These are phyloP conservation scores for Hyphopichia buzzinii DNA, from an alignment of 1,139 yeast species.

Conservation along the genomic window DNA sequence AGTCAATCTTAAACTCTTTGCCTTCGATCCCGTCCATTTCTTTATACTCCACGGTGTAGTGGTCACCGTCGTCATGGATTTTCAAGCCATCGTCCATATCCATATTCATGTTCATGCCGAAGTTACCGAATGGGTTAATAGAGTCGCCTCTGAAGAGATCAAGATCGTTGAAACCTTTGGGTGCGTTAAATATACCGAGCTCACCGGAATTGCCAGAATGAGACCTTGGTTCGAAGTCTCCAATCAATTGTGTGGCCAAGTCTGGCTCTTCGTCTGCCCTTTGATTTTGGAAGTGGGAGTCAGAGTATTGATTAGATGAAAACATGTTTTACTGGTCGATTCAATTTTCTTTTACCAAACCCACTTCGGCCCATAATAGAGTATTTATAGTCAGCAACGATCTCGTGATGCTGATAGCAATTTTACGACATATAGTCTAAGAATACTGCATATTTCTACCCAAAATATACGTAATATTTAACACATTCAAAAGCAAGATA, in stretches of 20 bases:
- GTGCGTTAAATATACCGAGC: neutral
- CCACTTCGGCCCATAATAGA: no score
- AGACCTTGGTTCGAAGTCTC: neutral
- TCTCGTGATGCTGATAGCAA: neutral
- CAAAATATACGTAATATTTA: no score
- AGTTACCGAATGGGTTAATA: neutral
- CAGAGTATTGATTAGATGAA: neutral
- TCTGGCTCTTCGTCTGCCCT: neutral
- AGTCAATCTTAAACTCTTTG: conserved; percentile 5
- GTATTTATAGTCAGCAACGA: no score
- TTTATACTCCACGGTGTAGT: conserved; percentile 2
- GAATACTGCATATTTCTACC: neutral
- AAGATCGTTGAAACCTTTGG: neutral
- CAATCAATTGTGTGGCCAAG: neutral
- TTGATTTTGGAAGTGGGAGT: neutral
- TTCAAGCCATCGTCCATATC: conserved; percentile 1
- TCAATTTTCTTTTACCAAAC: no score
- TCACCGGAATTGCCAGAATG: conserved; percentile 1
- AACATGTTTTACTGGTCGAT: neutral
- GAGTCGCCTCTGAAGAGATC: neutral
- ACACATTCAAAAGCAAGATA: no score
- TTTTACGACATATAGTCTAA: neutral
- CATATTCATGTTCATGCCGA: neutral
- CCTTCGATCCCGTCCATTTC: conserved; percentile 4
- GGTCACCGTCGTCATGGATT: conserved; percentile 1